Conservation (phyloP, 345 rosid species). For the Brassica juncea region DNA sequence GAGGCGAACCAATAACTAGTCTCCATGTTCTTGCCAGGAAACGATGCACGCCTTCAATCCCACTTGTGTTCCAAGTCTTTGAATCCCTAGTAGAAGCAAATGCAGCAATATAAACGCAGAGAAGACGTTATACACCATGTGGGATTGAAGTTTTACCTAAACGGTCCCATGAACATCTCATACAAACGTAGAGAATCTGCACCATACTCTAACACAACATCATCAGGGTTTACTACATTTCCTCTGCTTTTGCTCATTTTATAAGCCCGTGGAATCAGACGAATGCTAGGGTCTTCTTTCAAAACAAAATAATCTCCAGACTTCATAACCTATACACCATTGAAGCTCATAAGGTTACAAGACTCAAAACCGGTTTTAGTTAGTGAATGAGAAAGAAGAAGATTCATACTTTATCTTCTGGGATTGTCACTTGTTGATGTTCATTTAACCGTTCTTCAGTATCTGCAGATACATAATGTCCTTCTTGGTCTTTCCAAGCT, state of each 20-base stretch:
- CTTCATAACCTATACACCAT: conserved; percentile 55
- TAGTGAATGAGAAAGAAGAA: conserved; percentile 31
- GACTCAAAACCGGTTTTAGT: conserved; percentile 5
- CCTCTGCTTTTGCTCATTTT: conserved; percentile 99
- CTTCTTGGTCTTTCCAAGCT: conserved; percentile 68
- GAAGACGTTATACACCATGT: background rate
- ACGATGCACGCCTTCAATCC: conserved; percentile 93
- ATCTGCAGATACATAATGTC: conserved; percentile 73
- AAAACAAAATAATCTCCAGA: conserved; percentile 76
- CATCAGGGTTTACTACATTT: conserved; percentile 94
- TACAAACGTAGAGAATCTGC: conserved; percentile 94
- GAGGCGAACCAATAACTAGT: conserved; percentile 70
- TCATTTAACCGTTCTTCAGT: conserved; percentile 47
- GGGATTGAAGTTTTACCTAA: conserved; percentile 52
- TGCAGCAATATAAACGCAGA: background rate
- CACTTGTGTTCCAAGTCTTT: conserved; percentile 93
- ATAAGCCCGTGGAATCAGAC: conserved; percentile 70
- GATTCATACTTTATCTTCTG: conserved; percentile 66
- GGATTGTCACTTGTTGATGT: conserved; percentile 57
- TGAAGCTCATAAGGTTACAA: background rate
- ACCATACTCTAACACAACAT: conserved; percentile 80
- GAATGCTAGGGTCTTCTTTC: conserved; percentile 63
- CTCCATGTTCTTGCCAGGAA: conserved; percentile 92
- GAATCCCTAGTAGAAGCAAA: conserved; percentile 61
- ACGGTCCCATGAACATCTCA: conserved; percentile 99